Evolutionary conservation across 1,284 basidiomycete genomes (phyloP).

Genomic region (Ganoderma boninense): DNA sequence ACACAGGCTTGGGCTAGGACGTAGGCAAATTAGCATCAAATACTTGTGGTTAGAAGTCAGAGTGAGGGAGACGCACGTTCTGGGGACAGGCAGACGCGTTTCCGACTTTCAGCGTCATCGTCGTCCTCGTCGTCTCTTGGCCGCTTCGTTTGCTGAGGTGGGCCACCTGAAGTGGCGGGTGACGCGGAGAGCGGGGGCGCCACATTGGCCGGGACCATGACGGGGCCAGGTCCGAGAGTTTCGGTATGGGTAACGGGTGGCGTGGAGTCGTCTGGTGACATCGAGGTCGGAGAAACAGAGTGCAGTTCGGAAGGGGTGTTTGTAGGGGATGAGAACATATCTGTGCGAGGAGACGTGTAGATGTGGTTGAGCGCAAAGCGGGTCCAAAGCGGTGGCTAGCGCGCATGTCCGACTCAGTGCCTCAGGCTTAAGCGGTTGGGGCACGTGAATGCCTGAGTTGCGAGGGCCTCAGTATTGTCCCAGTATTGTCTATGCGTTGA

Average conservation of each 20-base stretch:
- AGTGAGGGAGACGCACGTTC: neutral
- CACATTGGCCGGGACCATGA: neutral
- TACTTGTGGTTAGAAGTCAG: neutral
- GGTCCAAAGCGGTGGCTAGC: neutral
- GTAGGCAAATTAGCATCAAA: neutral
- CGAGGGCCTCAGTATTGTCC: neutral
- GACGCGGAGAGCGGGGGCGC: neutral
- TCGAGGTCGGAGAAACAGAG: neutral
- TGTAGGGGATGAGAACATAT: neutral
- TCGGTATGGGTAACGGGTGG: neutral
- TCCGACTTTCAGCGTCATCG: neutral
- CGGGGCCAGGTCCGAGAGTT: neutral
- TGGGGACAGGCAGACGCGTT: neutral
- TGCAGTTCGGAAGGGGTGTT: neutral
- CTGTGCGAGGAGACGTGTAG: neutral
- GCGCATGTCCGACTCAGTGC: neutral
- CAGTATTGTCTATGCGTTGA: neutral
- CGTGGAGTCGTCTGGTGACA: neutral
- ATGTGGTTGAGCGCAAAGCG: neutral
- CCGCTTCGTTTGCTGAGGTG: neutral
- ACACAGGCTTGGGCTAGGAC: neutral
- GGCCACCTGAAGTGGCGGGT: neutral
- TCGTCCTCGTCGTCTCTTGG: neutral
- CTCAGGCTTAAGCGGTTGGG: neutral
- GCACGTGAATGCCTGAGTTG: neutral